These are phyloP conservation scores for Amesomyces nigricolor DNA, from an alignment of 2,329 filamentous ascomycete genomes.

Conservation along the genomic window DNA sequence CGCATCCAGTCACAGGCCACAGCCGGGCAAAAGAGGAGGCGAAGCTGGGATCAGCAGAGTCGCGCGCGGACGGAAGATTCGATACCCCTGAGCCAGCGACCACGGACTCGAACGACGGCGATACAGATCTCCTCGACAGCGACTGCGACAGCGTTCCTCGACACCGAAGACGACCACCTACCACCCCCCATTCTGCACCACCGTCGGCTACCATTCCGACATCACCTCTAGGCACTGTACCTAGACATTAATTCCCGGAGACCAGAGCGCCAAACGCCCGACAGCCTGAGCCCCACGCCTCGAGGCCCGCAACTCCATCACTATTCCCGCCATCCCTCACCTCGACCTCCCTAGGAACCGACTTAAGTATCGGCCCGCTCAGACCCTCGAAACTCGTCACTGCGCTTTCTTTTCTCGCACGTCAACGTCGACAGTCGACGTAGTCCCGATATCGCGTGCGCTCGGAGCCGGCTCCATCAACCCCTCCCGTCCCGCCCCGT, in stretches of 20 bases:
- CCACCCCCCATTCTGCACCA: neutral
- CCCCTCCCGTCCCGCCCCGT: slow-evolving; percentile 8
- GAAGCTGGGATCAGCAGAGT: neutral
- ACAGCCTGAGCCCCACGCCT: neutral
- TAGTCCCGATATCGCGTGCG: slow-evolving; percentile 1
- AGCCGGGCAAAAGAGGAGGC: neutral
- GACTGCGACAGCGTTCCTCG: neutral
- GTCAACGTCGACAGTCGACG: slow-evolving; percentile 9
- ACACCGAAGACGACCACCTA: neutral
- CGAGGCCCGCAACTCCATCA: no score
- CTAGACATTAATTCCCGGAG: no score
- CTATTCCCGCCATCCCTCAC: no score
- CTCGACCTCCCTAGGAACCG: no score
- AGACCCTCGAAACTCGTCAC: neutral
- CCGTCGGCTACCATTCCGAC: slow-evolving; percentile 3
- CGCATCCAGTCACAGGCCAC: slow-evolving; percentile 9
- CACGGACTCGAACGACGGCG: neutral
- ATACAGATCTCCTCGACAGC: neutral
- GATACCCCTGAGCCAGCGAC: no score
- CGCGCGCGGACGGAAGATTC: neutral
- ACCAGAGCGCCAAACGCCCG: neutral
- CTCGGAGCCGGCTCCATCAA: neutral
- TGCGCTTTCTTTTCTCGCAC: neutral
- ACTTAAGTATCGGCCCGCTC: neutral
- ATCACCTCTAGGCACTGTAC: neutral